phyloP scores from a whole-genome alignment of 192 early-diverging fungal genomes.

The Backusella mclennaniae region DNA sequence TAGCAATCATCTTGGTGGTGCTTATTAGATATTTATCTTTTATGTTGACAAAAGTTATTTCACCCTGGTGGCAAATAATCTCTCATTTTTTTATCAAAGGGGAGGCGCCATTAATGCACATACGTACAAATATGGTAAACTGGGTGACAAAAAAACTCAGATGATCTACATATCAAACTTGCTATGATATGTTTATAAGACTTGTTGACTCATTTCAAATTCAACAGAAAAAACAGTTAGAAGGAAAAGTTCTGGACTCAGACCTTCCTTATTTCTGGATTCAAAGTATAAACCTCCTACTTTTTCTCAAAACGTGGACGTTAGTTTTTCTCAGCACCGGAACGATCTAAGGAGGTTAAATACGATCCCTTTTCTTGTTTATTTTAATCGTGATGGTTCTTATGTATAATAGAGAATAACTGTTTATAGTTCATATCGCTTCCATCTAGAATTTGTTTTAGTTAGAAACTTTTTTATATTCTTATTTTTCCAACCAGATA shows the following conservation, averaged over 20 bases:
- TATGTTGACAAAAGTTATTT: not conserved
- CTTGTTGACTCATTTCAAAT: not conserved
- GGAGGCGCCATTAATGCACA: not conserved
- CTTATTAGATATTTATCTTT: not conserved
- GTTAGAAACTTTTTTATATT: not conserved
- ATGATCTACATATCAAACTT: not conserved
- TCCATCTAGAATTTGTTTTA: not conserved
- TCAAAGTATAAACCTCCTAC: not conserved
- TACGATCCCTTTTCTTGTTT: not conserved
- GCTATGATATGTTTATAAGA: not conserved
- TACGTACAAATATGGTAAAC: not conserved
- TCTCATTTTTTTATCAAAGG: not conserved
- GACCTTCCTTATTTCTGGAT: not conserved
- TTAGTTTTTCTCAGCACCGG: not conserved
- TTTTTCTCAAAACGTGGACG: not conserved
- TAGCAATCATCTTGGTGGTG: not conserved
- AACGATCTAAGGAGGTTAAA: not conserved
- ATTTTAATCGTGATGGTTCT: not conserved
- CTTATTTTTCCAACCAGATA: not conserved
- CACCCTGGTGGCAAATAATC: not conserved
- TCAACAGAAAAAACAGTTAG: not conserved
- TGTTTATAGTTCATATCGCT: not conserved
- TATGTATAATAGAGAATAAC: not conserved
- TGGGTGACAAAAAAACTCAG: constrained; percentile 1
- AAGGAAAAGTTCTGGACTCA: not conserved